Evolutionary conservation across 139 green algal genomes (phyloP).

Genomic region (Picochlorum sp.): DNA sequence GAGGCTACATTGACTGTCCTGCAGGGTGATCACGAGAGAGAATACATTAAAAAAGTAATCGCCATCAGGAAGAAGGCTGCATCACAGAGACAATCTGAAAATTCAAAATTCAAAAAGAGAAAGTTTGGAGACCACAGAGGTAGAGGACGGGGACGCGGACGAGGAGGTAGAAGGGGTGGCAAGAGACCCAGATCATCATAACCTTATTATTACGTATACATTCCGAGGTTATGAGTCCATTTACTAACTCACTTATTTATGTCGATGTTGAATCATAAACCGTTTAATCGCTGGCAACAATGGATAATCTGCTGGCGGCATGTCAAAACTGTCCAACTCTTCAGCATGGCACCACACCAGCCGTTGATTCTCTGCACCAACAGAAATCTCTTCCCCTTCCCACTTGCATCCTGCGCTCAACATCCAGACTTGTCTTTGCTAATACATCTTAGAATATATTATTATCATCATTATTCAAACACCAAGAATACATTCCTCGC

Average conservation of each 20-base stretch:
- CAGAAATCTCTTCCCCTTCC: background rate
- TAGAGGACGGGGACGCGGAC: constrained; percentile 11
- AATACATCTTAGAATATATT: too few relatives aligned
- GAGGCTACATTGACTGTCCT: constrained; percentile 27
- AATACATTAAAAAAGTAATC: constrained; percentile 39
- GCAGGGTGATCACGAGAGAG: constrained; percentile 51
- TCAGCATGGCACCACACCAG: constrained; percentile 10
- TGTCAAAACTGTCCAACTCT: background rate
- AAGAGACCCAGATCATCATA: constrained; percentile 2
- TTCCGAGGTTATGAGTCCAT: too few relatives aligned
- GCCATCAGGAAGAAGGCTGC: background rate
- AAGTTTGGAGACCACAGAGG: background rate
- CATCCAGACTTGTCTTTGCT: too few relatives aligned
- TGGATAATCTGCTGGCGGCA: constrained; percentile 21
- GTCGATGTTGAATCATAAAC: background rate
- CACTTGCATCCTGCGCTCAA: too few relatives aligned
- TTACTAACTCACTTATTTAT: too few relatives aligned
- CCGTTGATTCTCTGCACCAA: constrained; percentile 7
- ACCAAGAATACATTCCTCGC: background rate
- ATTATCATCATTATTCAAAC: background rate
- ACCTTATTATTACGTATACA: background rate
- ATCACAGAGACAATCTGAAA: too few relatives aligned
- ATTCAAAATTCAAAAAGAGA: too few relatives aligned
- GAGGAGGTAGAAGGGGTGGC: constrained; percentile 7
- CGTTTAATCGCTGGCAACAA: constrained; percentile 11